Conservation (phyloP, 495 filamentous ascomycete species). For the Penicillium diatomitis region DNA sequence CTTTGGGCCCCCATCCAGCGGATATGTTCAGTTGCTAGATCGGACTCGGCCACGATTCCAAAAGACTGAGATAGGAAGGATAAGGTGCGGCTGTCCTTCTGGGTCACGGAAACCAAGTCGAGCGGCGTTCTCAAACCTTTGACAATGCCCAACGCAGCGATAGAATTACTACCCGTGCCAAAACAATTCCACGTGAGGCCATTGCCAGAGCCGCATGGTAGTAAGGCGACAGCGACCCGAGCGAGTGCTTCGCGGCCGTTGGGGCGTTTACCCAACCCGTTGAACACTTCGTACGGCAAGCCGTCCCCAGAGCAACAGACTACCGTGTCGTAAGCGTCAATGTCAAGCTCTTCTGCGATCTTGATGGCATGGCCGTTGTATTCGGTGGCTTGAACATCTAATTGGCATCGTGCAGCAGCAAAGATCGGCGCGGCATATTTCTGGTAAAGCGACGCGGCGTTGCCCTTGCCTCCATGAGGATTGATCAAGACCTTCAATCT, state of each 20-base stretch:
- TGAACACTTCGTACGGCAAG: slow-evolving; percentile 87
- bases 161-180: slow-evolving; percentile 65
- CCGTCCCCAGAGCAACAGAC: slow-evolving; percentile 91
- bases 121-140: slow-evolving; percentile 76
- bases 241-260: slow-evolving; percentile 67
- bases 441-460: slow-evolving; percentile 63
- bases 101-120: slow-evolving; percentile 82
- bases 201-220: slow-evolving; percentile 91
- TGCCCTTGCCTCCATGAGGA: slow-evolving; percentile 79
- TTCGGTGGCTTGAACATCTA: slow-evolving; percentile 68
- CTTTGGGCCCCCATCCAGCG: slow-evolving; percentile 84
- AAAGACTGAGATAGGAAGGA: slow-evolving; percentile 89
- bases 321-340: slow-evolving; percentile 70
- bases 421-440: slow-evolving; percentile 74
- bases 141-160: slow-evolving; percentile 71
- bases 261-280: slow-evolving; percentile 67
- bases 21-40: slow-evolving; percentile 81
- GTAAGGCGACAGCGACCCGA: slow-evolving; percentile 75
- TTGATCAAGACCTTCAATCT: slow-evolving; percentile 85
- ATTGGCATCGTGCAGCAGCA: slow-evolving; percentile 64
- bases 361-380: slow-evolving; percentile 69
- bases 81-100: slow-evolving; percentile 58
- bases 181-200: slow-evolving; percentile 86
- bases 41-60: slow-evolving; percentile 82
- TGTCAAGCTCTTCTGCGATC: slow-evolving; percentile 70